These are phyloP conservation scores for Gynostemma pentaphyllum DNA, from an alignment of 306 rosid species.

Conservation along the genomic window DNA sequence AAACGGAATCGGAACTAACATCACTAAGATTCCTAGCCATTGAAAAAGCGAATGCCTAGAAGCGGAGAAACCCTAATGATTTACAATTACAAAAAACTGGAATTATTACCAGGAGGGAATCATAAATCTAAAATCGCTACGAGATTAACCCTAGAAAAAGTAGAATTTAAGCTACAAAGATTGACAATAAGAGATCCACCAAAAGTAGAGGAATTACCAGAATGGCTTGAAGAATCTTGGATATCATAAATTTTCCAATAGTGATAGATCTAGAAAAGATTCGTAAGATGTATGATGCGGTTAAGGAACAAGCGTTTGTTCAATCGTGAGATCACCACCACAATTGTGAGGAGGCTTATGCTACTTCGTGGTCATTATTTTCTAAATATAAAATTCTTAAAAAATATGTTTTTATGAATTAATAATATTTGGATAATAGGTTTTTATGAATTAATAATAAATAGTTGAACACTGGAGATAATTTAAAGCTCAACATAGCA, in stretches of 20 bases:
- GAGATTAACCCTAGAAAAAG: neutral
- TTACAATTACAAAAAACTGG: neutral
- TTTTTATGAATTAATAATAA: too few species aligned
- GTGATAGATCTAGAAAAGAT: neutral
- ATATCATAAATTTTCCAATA: neutral
- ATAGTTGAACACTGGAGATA: too few species aligned
- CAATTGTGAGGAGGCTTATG: too few species aligned
- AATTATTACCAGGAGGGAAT: slow-evolving; percentile 1
- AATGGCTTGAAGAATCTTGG: neutral
- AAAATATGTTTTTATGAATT: too few species aligned
- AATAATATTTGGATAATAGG: too few species aligned
- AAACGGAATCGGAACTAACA: neutral
- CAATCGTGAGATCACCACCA: too few species aligned
- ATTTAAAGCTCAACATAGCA: too few species aligned
- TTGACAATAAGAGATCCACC: slow-evolving; percentile 1
- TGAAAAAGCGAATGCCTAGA: neutral
- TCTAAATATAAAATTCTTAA: too few species aligned
- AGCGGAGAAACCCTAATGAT: slow-evolving; percentile 7
- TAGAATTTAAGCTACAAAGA: neutral
- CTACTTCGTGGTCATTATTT: too few species aligned
- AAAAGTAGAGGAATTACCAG: neutral
- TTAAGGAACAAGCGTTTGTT: neutral
- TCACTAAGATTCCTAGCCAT: slow-evolving; percentile 2
- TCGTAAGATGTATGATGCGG: neutral
- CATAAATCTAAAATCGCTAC: neutral